Base-by-base conservation (phyloP, 2,329 filamentous ascomycete genomes). In the Fonsecaea erecta region DNA sequence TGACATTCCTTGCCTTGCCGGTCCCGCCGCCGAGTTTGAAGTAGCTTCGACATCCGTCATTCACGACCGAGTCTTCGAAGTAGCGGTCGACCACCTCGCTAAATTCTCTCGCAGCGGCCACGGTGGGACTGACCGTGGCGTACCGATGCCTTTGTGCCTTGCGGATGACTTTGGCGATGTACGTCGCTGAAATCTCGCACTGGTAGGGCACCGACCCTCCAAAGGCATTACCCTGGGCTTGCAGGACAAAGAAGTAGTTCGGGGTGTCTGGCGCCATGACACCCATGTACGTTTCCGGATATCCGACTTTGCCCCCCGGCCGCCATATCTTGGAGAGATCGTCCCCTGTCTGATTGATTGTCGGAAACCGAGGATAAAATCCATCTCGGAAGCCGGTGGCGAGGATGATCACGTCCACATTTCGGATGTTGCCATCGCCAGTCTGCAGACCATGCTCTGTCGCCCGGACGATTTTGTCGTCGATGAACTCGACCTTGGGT, bases 361-460 rank as follows among this genome's bases (percentile, higher is more conserved):
- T 72, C 7, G 74, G 69, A 52, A 77, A 76, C 2, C 74, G 71
- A 1, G 75, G 74, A 4, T 69, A 70, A 30, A 72, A 76, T 2
- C 71, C 72, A 11, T 74, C 76, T 26, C 76, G 70, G 43, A 77
- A 77, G 0, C 75, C 75, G 2, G 76, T 77, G 7, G 76, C 76
- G 52, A 75, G 77, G 35, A 75, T 72, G 8, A 77, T 67, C n/a
- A 73, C 68, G 37, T 77, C 75, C 2, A 73, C 69, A 1, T 70
- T 67, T 43, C 73, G 70, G 56, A 75, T 72, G 16, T 69, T 69
- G 8, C 75, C 74, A 34, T 76, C 75, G 1, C 72, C 72, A 0
- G 73, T 74, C 21, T 73, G 51, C 21, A 78, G 74, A 4, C 70
- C 71, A 1, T 65, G 63, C 24, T 66, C 34, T 14, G 64, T 68